These are phyloP conservation scores for Adansonia madagascariensis DNA, from an alignment of 441 rosid species.

Conservation along the genomic window DNA sequence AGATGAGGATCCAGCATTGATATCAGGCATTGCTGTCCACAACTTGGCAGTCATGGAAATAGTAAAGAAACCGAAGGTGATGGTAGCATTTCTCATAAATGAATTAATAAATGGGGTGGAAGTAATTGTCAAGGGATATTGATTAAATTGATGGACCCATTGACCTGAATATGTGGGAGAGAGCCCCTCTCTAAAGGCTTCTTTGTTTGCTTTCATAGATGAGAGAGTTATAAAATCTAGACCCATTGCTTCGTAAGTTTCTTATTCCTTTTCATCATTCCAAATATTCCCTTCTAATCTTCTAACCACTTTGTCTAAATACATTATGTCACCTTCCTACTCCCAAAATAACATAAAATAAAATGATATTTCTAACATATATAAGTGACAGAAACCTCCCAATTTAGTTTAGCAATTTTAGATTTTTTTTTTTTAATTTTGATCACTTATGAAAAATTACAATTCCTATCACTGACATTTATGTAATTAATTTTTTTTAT, in stretches of 20 bases:
- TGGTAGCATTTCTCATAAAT: not conserved
- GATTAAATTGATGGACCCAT: slow-evolving; percentile 23
- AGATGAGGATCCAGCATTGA: not conserved
- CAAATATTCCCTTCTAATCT: slow-evolving; percentile 20
- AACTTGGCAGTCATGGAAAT: not conserved
- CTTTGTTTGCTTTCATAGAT: slow-evolving; percentile 12
- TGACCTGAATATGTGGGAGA: slow-evolving; percentile 20
- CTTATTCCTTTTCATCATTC: slow-evolving; percentile 17
- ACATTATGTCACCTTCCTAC: no score
- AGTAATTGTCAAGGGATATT: slow-evolving; percentile 16
- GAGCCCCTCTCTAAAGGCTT: not conserved
- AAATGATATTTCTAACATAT: no score
- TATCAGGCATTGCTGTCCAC: slow-evolving; percentile 5
- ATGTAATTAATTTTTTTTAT: no score
- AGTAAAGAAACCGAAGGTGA: not conserved
- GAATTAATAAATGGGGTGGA: slow-evolving; percentile 21
- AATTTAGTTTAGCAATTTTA: no score
- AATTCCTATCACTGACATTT: no score
- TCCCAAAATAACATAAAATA: no score
- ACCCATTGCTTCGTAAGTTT: not conserved
- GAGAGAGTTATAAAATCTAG: not conserved
- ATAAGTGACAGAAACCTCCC: no score
- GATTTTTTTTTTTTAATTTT: no score
- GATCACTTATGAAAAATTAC: no score
- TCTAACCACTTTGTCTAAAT: slow-evolving; percentile 11